Evolutionary conservation across 148 eudicot species (phyloP).

Genomic region (Drosera capensis): DNA sequence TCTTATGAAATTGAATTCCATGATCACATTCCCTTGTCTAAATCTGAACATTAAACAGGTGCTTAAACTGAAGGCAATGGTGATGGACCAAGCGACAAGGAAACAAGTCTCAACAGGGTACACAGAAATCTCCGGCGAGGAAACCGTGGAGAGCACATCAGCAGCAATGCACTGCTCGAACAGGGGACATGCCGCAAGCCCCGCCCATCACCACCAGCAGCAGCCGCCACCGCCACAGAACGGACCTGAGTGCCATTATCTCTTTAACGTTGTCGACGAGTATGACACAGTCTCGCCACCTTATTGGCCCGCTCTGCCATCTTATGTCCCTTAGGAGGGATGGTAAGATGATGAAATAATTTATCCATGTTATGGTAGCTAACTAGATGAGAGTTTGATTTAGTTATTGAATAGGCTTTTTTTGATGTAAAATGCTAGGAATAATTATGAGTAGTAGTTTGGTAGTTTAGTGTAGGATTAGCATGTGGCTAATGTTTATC

Average conservation of each 20-base stretch:
- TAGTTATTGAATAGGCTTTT: too few relatives aligned
- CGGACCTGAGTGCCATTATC: constrained; percentile 11
- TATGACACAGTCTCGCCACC: constrained; percentile 6
- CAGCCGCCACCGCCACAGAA: constrained; percentile 4
- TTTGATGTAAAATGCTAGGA: too few relatives aligned
- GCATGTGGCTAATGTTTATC: too few relatives aligned
- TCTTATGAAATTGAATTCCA: neutral
- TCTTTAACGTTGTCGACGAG: constrained; percentile 7
- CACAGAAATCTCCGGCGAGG: constrained; percentile 37
- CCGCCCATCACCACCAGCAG: neutral
- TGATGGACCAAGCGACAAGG: constrained; percentile 26
- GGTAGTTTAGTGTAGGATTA: too few relatives aligned
- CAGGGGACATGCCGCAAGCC: constrained; percentile 1
- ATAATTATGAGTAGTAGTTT: too few relatives aligned
- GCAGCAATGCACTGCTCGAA: constrained; percentile 5
- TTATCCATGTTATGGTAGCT: too few relatives aligned
- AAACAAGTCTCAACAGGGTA: constrained; percentile 22
- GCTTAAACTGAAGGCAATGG: constrained; percentile 27
- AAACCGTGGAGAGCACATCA: constrained; percentile 41
- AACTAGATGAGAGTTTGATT: too few relatives aligned
- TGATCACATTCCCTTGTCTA: neutral
- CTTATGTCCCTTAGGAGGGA: too few relatives aligned
- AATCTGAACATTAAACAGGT: constrained; percentile 18
- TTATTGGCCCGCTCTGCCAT: constrained; percentile 26
- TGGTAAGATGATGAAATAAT: too few relatives aligned